Base-by-base conservation (phyloP, 108 stramenopile species). In the Pseudonitzschia pungens region DNA sequence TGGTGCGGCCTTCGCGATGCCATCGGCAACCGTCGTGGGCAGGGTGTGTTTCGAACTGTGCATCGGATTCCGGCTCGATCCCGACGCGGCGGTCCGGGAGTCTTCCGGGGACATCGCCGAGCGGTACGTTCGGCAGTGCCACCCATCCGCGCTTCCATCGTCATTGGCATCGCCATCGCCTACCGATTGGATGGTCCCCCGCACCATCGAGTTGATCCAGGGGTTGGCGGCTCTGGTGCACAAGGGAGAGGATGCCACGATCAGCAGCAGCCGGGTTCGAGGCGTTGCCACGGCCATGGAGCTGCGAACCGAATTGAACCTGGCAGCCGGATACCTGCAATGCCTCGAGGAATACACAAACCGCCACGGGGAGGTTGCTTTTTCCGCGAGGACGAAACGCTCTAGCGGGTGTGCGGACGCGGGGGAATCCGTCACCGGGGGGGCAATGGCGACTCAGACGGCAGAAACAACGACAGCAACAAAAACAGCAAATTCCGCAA, bases 381-480 rank as follows among this genome's bases (percentile, higher is more conserved):
- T n/a, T n/a, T n/a, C n/a, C n/a, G n/a, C n/a, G n/a, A n/a, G n/a
- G n/a, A n/a, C n/a, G n/a, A n/a, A 43, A 43, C 42, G 6, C 6
- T 43, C 42, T 43, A 43, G 9, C 42, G 42, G 11, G 42, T 9
- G 11, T 6, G 11, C 6, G 42, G 42, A 43, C 11, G 6, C 42
- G 42, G 11, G 10, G 45, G 18, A 14, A 2, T 18, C 18, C 45
- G 9, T 11, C 11, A 14, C 5, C 10, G 45, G 18, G 33, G 16
- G 3, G 40, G 11, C 60, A 62, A 62, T 16, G 14, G 33, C 60
- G 31, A 20, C 20, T 14, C 0, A 24, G 10, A 27, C 55, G 20
- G 55, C 20, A 56, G 55, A 9, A 55, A 21, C 43, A 24, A n/a
- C 67, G n/a, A 45, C 42, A n/a, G 69, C 24, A 69, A 52, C 27